Conservation (phyloP, 768 basidiomycete species). For the Pleurotus tuber-regium region DNA sequence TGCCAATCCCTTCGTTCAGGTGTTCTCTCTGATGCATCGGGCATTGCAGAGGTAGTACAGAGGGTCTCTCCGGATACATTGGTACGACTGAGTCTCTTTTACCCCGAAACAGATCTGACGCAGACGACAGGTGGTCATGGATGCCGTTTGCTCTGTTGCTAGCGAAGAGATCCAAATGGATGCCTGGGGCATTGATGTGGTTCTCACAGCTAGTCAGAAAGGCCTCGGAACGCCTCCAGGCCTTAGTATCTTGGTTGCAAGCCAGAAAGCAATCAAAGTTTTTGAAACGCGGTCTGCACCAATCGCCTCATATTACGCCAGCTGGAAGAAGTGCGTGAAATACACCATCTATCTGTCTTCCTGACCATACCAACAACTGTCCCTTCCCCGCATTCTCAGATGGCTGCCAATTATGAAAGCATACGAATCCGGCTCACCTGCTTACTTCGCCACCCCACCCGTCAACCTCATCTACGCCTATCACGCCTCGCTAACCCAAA, state of each 20-base stretch:
- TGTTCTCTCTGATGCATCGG: slow-evolving; percentile 82
- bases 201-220: slow-evolving; percentile 86
- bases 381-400: slow-evolving; percentile 29
- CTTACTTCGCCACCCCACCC: slow-evolving; percentile 95
- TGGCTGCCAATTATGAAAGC: slow-evolving; percentile 94
- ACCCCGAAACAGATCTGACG: neutral
- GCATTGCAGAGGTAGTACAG: slow-evolving; percentile 69
- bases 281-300: slow-evolving; percentile 63
- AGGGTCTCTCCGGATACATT: slow-evolving; percentile 83
- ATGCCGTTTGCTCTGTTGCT: slow-evolving; percentile 96
- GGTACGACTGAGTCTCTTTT: slow-evolving; percentile 31
- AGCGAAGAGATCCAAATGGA: slow-evolving; percentile 96
- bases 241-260: slow-evolving; percentile 81
- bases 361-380: neutral
- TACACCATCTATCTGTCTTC: neutral
- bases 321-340: slow-evolving; percentile 72
- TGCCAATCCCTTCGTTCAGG: slow-evolving; percentile 33
- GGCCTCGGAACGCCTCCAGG: slow-evolving; percentile 94
- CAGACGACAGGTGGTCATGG: slow-evolving; percentile 61
- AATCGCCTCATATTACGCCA: slow-evolving; percentile 79
- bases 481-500: slow-evolving; percentile 72
- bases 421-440: slow-evolving; percentile 78
- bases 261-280: slow-evolving; percentile 74
- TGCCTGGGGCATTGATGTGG: slow-evolving; percentile 88
- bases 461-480: slow-evolving; percentile 94